A percentile compares a stretch with the other conserved stretches of the same genome.
phyloP scores from a whole-genome alignment of 208 protist genomes.

The Crithidia thermophila region DNA sequence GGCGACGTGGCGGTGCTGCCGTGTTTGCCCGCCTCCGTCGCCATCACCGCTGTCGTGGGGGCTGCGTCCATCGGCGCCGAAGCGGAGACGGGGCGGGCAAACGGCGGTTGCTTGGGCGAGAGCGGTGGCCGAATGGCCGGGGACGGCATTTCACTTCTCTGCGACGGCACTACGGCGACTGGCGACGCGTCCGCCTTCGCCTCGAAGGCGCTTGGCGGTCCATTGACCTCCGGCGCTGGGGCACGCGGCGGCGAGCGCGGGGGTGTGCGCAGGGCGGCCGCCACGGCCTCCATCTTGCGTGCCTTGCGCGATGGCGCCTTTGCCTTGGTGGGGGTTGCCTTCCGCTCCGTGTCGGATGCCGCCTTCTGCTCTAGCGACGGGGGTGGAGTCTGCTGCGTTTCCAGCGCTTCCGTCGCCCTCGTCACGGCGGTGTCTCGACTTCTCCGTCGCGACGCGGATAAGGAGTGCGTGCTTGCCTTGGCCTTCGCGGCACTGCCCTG shows the following conservation, averaged over 20 bases:
- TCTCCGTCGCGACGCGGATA: too few species aligned
- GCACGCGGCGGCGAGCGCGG: neutral
- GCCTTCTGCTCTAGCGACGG: too few species aligned
- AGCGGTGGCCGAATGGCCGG: slow-evolving; percentile 2
- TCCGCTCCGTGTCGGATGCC: neutral
- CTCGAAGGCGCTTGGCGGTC: too few species aligned
- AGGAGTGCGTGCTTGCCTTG: too few species aligned
- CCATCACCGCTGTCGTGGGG: neutral
- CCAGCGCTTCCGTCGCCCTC: too few species aligned
- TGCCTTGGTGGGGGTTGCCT: neutral
- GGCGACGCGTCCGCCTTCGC: too few species aligned
- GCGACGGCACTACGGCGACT: neutral
- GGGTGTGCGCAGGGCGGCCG: neutral
- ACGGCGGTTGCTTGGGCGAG: neutral
- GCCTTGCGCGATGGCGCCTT: neutral
- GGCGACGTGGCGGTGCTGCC: neutral
- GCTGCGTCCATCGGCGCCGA: neutral
- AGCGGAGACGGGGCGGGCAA: too few species aligned
- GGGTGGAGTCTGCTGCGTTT: too few species aligned
- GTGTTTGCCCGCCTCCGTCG: neutral
- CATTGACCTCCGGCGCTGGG: too few species aligned
- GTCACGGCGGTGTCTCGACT: too few species aligned
- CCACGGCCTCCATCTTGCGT: neutral
- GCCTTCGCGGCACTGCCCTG: too few species aligned
- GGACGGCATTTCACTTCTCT: neutral